Percentiles rank a stretch among this genome's conserved stretches.
phyloP scores from a whole-genome alignment of 768 basidiomycete species.

The Amanita rimosa region DNA sequence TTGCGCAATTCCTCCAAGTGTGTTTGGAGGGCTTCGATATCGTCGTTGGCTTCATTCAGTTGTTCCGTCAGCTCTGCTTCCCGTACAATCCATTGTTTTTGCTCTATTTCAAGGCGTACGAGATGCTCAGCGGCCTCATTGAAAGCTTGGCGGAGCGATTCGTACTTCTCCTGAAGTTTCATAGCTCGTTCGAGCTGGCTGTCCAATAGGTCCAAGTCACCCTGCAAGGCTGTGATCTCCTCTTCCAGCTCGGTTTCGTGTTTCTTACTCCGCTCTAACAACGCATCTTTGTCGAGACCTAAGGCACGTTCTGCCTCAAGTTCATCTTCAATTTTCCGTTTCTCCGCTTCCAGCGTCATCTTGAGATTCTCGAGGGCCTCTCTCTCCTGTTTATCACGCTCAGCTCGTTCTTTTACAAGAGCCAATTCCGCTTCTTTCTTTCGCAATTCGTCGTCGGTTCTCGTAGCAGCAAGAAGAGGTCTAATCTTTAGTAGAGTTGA shows the following conservation, averaged over 20 bases:
- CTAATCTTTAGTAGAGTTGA: conserved; percentile 48
- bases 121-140: conserved; percentile 83
- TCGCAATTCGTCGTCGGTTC: conserved; percentile 85
- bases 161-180: conserved; percentile 66
- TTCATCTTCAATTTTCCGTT: conserved; percentile 69
- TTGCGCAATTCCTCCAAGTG: conserved; percentile 56
- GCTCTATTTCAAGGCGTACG: conserved; percentile 68
- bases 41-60: conserved; percentile 43
- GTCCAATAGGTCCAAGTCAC: conserved; percentile 76
- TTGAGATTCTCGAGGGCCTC: conserved; percentile 71
- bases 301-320: conserved; percentile 76
- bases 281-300: conserved; percentile 70
- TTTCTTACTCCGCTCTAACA: conserved; percentile 75
- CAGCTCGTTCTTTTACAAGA: conserved; percentile 73
- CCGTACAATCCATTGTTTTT: conserved; percentile 49
- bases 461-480: conserved; percentile 84
- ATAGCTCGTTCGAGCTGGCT: conserved; percentile 78
- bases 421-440: conserved; percentile 79
- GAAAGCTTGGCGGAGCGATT: conserved; percentile 59
- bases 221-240: conserved; percentile 68
- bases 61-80: conserved; percentile 57
- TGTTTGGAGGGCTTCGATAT: conserved; percentile 43
- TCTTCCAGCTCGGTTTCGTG: conserved; percentile 83
- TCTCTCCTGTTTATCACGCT: conserved; percentile 75
- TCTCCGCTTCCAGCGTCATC: conserved; percentile 76